Evolutionary conservation across 2,329 filamentous ascomycete species (phyloP), one percentile per base, ranked within the genome.

Genomic region (Aspergillus awamori): DNA sequence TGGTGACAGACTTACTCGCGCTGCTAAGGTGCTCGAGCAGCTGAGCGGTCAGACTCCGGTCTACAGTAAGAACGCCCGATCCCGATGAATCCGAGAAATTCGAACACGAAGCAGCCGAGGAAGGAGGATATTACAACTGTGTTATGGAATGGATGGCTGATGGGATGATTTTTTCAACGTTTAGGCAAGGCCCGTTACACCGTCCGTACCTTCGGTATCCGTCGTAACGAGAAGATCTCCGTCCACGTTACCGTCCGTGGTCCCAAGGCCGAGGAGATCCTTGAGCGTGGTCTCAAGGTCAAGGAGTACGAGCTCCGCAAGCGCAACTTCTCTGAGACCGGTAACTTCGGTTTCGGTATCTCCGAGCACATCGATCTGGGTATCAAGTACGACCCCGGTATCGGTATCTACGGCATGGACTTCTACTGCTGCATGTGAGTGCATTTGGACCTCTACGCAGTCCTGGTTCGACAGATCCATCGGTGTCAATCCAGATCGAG

Each of bases 261-360:
- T 80, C 93, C 95, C 84, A 97, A 92, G 90, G 95, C 95, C 68
- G 95, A 99, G 89, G 95, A 99, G 86, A 99, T 99, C 79, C 90
- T 99, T 80, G 95, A 99, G 92, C 94, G 95, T 88, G 95, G 95
- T 81, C 91, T 99, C 81, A 99, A 99, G 90, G 95, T 99, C 89
- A 99, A 99, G 93, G 95, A 99, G 86, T 99, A 99, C 87, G 95
- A 99, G 84, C 87, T 99, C 77, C 91, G 92, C 85, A 97, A 95
- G 89, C 90, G 91, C 84, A 99, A 99, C 92, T 99, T 99, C 91
- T 94, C 90, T 80, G 92, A 97, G 89, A 98, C 94, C 72, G 95
- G 95, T 81, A 97, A 97, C 91, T 99, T 99, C 82, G 95, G 95
- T 75, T 99, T 99, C 88, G 95, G 95, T 87, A 99, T 99, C 87